phyloP scores from a whole-genome alignment of 805 yeast species.

The Clavispora fructus region DNA sequence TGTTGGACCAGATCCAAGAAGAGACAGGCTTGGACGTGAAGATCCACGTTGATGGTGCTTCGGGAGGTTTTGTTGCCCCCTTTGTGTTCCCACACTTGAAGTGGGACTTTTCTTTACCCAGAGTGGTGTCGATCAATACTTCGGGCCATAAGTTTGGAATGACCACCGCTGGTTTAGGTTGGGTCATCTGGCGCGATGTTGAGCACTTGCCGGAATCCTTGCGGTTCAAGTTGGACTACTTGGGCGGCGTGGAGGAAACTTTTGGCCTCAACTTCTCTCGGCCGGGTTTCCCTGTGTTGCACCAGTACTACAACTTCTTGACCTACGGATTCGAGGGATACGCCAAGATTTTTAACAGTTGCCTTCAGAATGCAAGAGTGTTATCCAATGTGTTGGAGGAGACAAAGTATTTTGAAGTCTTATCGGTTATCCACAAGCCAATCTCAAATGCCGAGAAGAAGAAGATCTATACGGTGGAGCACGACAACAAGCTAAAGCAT shows the following conservation, averaged over 20 bases:
- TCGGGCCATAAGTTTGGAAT: slow-evolving; percentile 93
- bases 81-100: slow-evolving; percentile 66
- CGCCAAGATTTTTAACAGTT: slow-evolving; percentile 51
- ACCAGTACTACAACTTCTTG: slow-evolving; percentile 79
- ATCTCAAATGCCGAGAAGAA: slow-evolving; percentile 20
- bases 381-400: slow-evolving; percentile 57
- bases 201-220: slow-evolving; percentile 62
- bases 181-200: slow-evolving; percentile 79
- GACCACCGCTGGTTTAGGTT: slow-evolving; percentile 87
- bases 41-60: slow-evolving; percentile 91
- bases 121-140: slow-evolving; percentile 82
- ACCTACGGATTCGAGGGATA: slow-evolving; percentile 72
- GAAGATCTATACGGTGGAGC: slow-evolving; percentile 14
- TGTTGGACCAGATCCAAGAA: slow-evolving; percentile 64
- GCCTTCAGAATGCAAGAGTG: slow-evolving; percentile 70
- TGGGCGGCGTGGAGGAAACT: slow-evolving; percentile 86
- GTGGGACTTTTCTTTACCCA: slow-evolving; percentile 78
- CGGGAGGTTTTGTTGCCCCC: slow-evolving; percentile 88
- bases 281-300: slow-evolving; percentile 87
- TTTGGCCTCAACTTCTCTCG: slow-evolving; percentile 85
- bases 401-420: slow-evolving; percentile 61
- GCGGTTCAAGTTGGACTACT: slow-evolving; percentile 71
- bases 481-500: slow-evolving; percentile 5
- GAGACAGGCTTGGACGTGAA: slow-evolving; percentile 67
- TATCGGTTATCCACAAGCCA: slow-evolving; percentile 73